phyloP scores from a whole-genome alignment of 257 asterid genomes.

The Ilex asprella region DNA sequence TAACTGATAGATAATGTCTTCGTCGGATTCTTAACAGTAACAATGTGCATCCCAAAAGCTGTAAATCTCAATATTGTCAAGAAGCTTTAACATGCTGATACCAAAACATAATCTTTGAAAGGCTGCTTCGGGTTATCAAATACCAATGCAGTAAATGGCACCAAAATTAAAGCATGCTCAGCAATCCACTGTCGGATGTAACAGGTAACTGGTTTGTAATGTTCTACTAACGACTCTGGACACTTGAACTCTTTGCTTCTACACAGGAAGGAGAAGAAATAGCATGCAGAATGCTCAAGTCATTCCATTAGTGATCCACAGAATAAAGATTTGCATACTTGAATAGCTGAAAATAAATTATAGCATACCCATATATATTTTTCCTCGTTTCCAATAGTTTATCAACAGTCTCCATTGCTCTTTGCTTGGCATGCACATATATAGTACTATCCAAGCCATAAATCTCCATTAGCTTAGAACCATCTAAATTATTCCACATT shows the following conservation, averaged over 20 bases:
- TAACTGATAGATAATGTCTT: slow-evolving; percentile 46
- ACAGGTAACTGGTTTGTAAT: slow-evolving; percentile 63
- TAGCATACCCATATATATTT: slow-evolving; percentile 44
- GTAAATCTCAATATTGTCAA: slow-evolving; percentile 56
- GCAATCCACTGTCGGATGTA: slow-evolving; percentile 49
- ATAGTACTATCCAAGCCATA: slow-evolving; percentile 36
- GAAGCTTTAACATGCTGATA: slow-evolving; percentile 33
- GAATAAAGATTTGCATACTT: slow-evolving; percentile 6
- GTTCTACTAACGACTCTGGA: slow-evolving; percentile 56
- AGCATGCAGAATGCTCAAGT: slow-evolving; percentile 17
- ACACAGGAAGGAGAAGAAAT: slow-evolving; percentile 14
- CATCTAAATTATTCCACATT: slow-evolving; percentile 37
- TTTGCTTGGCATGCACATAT: slow-evolving; percentile 49
- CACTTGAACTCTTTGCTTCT: slow-evolving; percentile 82
- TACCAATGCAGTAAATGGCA: slow-evolving; percentile 76
- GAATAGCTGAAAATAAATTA: slow-evolving; percentile 5
- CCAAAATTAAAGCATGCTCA: slow-evolving; percentile 49
- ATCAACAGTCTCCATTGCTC: slow-evolving; percentile 42
- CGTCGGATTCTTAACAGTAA: slow-evolving; percentile 35
- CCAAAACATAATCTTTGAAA: slow-evolving; percentile 32
- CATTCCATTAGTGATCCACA: slow-evolving; percentile 1
- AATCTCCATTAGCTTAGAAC: slow-evolving; percentile 28
- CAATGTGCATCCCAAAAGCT: slow-evolving; percentile 67
- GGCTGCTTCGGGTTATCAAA: slow-evolving; percentile 30
- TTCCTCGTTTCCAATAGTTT: slow-evolving; percentile 51